Percentiles rank a stretch among this genome's conserved stretches.
Conservation (phyloP, 202 grass and related monocot species). For the Carex arenaria region DNA sequence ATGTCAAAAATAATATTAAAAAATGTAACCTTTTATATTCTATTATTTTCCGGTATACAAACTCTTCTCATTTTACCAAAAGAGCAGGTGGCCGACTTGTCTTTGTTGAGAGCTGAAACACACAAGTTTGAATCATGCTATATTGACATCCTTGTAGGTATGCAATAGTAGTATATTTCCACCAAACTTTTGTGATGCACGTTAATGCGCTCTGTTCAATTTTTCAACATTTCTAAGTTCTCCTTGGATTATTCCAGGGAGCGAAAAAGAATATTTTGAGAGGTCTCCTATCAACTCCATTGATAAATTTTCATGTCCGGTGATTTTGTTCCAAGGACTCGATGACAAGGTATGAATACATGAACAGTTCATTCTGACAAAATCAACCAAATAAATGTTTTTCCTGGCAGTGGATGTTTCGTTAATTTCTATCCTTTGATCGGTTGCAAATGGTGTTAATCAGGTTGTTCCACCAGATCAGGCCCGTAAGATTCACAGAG, state of each 20-base stretch:
- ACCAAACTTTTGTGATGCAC: neutral
- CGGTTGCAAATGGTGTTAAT: neutral
- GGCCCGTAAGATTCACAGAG: conserved; percentile 41
- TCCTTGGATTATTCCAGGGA: conserved; percentile 43
- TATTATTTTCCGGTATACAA: neutral
- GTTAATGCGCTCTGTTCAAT: neutral
- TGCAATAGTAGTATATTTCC: conserved; percentile 17
- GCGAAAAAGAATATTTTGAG: conserved; percentile 46
- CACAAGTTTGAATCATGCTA: conserved; percentile 83
- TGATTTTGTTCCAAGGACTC: conserved; percentile 81
- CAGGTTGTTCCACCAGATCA: conserved; percentile 50
- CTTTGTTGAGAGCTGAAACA: conserved; percentile 53
- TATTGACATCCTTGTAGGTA: conserved; percentile 82
- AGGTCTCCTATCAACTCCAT: conserved; percentile 64
- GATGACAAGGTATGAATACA: conserved; percentile 55
- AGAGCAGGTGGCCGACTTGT: conserved; percentile 70
- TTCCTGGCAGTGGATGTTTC: neutral
- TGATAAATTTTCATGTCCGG: conserved; percentile 63
- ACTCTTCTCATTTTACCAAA: conserved; percentile 16
- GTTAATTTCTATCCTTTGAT: neutral
- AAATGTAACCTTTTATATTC: neutral
- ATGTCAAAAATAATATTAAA: neutral
- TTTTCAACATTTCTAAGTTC: neutral
- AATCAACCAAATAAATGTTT: neutral
- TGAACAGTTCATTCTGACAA: neutral